Base-by-base conservation (phyloP, 1,284 basidiomycete species). In the Ustilago esculenta region DNA sequence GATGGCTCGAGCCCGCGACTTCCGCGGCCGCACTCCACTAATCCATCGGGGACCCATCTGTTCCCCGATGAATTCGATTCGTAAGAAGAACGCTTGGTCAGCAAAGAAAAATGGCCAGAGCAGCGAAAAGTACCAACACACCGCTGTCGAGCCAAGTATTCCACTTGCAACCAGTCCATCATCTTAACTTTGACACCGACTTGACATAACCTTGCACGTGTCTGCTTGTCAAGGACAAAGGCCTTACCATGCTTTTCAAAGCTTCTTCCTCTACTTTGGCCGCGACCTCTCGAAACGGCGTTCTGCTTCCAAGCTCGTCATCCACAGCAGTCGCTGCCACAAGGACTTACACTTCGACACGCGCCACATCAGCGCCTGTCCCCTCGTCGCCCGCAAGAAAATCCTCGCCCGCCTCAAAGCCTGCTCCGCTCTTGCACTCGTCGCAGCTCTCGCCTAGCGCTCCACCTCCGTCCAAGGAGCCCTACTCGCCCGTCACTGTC, bases 371-470 rank as follows among this genome's bases (percentile, higher is more conserved):
- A 8, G 23, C 44, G 0, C 29, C 60, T 7, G 23, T 30, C 8
- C 17, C 36, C 9, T 46, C 52, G 3, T 12, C 39, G 10, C 23
- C 41, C 2, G 14, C 10, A 20, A n/a, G 9, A 10, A 41, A 46
- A 14, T n/a, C 43, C 14, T n/a, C 30, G 4, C 20, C 48, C 11
- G 20, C 49, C 3, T 23, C 36, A 25, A 51, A 56, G 30, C 45
- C 60, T 20, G 44, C 39, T 9, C 45, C 67, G 5, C 45, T 64
- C 1, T 48, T 59, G 2, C 69, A 71, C 43, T 51, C 47, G 5
- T 73, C 75, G 15, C 72, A 72, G 21, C 70, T 78, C 30, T 77
- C 75, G n/a, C 75, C 76, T 32, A 52, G 55, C 17, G 64, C 73
- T 2, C 75, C 75, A 17, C 50, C 71, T 12, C 66, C 72, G 17